These are phyloP conservation scores for Pseudopyricularia cyperi DNA, from an alignment of 2,329 filamentous ascomycete species.

Conservation along the genomic window DNA sequence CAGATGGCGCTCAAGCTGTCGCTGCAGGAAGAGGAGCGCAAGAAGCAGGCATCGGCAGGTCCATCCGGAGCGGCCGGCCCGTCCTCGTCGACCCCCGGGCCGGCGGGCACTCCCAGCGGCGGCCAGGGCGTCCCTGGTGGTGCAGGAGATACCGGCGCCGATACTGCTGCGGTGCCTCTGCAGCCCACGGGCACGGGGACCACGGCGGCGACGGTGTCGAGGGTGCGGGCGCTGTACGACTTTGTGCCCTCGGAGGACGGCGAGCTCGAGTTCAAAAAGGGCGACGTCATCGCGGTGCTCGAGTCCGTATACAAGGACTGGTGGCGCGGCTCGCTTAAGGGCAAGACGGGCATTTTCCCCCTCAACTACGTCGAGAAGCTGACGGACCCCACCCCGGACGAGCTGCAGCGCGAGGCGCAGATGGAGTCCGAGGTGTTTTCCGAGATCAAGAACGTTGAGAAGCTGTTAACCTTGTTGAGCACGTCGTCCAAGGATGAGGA, in stretches of 20 bases:
- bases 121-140: slow-evolving; percentile 4
- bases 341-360: slow-evolving; percentile 94
- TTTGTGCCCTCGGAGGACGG: slow-evolving; percentile 89
- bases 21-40: slow-evolving; percentile 70
- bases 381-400: slow-evolving; percentile 84
- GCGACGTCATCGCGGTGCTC: slow-evolving; percentile 91
- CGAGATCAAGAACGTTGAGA: slow-evolving; percentile 52
- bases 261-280: slow-evolving; percentile 96
- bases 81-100: slow-evolving; percentile 14
- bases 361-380: slow-evolving; percentile 98
- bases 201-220: slow-evolving; percentile 89
- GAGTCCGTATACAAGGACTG: slow-evolving; percentile 99
- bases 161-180: slow-evolving; percentile 29
- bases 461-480: slow-evolving; percentile 77
- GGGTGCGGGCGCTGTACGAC: slow-evolving; percentile 86
- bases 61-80: slow-evolving; percentile 19
- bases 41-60: slow-evolving; percentile 30
- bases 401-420: slow-evolving; percentile 87
- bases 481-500: slow-evolving; percentile 72
- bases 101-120: slow-evolving; percentile 17
- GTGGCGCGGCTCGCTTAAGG: slow-evolving; percentile 94
- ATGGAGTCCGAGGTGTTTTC: slow-evolving; percentile 69
- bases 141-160: slow-evolving; percentile 22
- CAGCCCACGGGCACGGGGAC: slow-evolving; percentile 64
- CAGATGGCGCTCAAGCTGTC: slow-evolving; percentile 92